phyloP scores from a whole-genome alignment of 495 filamentous ascomycete species.

The Daldinia decipiens region DNA sequence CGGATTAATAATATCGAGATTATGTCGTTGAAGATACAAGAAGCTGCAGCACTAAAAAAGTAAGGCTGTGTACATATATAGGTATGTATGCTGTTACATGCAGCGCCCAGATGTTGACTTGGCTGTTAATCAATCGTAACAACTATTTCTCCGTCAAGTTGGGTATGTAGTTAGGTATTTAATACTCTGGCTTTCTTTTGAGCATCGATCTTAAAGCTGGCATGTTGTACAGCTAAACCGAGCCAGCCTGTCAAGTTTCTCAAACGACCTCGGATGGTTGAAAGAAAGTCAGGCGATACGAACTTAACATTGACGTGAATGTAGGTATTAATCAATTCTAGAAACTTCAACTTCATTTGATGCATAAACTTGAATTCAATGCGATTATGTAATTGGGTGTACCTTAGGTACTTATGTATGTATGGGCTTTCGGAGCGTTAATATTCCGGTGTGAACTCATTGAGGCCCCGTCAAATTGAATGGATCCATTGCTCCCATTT shows the following conservation, averaged over 20 bases:
- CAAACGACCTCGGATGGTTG: background rate
- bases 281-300: conserved; percentile 1
- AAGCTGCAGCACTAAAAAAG: conserved; percentile 2
- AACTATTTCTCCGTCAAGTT: conserved; percentile 7
- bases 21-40: background rate
- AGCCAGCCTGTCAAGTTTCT: conserved; percentile 10
- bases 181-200: background rate
- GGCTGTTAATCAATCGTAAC: conserved; percentile 2
- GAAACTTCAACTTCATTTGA: conserved; percentile 2
- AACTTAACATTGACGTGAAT: conserved; percentile 25
- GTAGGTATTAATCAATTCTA: background rate
- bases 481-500: no score
- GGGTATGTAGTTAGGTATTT: background rate
- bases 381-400: conserved; percentile 23
- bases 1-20: background rate
- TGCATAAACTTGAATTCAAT: background rate
- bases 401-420: no score
- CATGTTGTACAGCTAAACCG: background rate
- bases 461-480: no score
- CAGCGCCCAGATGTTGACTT: background rate
- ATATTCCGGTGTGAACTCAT: no score
- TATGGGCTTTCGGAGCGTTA: background rate
- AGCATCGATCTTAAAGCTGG: conserved; percentile 3
- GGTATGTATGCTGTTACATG: background rate
- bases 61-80: background rate